Percentiles rank a stretch among this genome's conserved stretches.
These are phyloP conservation scores for Leccinum disarticulatum DNA, from an alignment of 768 basidiomycete species.

Conservation along the genomic window DNA sequence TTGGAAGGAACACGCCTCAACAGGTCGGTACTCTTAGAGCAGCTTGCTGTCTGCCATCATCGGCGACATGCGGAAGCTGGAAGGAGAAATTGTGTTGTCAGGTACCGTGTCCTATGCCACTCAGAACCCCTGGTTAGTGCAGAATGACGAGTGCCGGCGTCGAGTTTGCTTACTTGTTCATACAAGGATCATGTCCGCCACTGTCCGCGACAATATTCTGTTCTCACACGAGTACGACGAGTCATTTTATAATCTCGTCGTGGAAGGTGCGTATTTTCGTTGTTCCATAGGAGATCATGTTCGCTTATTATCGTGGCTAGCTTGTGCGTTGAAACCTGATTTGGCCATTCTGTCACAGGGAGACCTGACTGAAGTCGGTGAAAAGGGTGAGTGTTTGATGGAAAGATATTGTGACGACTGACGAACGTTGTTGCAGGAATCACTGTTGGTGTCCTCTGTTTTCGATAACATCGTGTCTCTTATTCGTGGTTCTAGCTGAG, in stretches of 20 bases:
- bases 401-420: background rate
- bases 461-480: slow-evolving; percentile 13
- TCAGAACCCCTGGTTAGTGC: slow-evolving; percentile 77
- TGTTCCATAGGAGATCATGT: background rate
- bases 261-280: slow-evolving; percentile 55
- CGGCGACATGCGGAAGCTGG: slow-evolving; percentile 79
- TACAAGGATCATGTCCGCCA: slow-evolving; percentile 77
- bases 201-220: slow-evolving; percentile 86
- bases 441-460: slow-evolving; percentile 43
- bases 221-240: slow-evolving; percentile 91
- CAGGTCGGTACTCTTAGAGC: slow-evolving; percentile 41
- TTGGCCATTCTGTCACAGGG: slow-evolving; percentile 76
- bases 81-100: slow-evolving; percentile 68
- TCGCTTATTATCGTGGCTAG: slow-evolving; percentile 31
- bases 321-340: slow-evolving; percentile 85
- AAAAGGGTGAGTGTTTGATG: slow-evolving; percentile 56
- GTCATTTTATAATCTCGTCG: slow-evolving; percentile 75
- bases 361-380: slow-evolving; percentile 83
- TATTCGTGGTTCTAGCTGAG: slow-evolving; percentile 48
- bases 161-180: background rate
- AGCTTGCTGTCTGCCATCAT: slow-evolving; percentile 78
- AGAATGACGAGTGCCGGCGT: background rate
- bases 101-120: slow-evolving; percentile 82
- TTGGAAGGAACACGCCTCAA: slow-evolving; percentile 1
- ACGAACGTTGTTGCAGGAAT: slow-evolving; percentile 40